Evolutionary conservation across 345 rosid species (phyloP).

Genomic region (Brassica carinata): DNA sequence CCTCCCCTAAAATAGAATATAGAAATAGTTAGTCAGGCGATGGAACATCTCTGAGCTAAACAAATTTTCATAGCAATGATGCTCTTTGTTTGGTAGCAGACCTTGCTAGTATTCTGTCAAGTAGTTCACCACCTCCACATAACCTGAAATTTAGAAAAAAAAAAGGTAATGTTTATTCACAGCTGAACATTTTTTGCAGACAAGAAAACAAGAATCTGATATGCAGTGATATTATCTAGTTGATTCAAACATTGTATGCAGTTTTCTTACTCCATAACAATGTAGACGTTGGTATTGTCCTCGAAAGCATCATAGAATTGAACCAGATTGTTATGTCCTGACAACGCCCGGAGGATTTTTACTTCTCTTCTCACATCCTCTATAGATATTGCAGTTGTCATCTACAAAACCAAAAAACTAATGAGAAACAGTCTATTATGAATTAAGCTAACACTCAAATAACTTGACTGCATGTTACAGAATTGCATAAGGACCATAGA

Average conservation of each 20-base stretch:
- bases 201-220: constrained; percentile 12
- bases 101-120: constrained; percentile 94
- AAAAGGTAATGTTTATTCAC: neutral
- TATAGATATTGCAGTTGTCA: constrained; percentile 95
- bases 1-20: constrained; percentile 68
- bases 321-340: constrained; percentile 82
- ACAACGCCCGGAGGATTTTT: constrained; percentile 75
- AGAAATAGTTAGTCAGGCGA: constrained; percentile 35
- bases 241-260: constrained; percentile 8
- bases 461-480: neutral
- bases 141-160: constrained; percentile 56
- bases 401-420: constrained; percentile 51
- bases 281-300: constrained; percentile 85
- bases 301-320: constrained; percentile 90
- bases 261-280: constrained; percentile 88
- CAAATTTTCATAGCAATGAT: neutral
- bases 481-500: neutral
- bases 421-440: constrained; percentile 18
- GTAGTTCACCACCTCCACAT: constrained; percentile 98
- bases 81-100: constrained; percentile 29
- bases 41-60: neutral
- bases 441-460: constrained; percentile 5
- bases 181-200: neutral
- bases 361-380: constrained; percentile 99
- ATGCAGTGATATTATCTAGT: neutral